These are phyloP conservation scores for Pseudogymnoascus sp. DNA, from an alignment of 2,329 filamentous ascomycete species.

Conservation along the genomic window DNA sequence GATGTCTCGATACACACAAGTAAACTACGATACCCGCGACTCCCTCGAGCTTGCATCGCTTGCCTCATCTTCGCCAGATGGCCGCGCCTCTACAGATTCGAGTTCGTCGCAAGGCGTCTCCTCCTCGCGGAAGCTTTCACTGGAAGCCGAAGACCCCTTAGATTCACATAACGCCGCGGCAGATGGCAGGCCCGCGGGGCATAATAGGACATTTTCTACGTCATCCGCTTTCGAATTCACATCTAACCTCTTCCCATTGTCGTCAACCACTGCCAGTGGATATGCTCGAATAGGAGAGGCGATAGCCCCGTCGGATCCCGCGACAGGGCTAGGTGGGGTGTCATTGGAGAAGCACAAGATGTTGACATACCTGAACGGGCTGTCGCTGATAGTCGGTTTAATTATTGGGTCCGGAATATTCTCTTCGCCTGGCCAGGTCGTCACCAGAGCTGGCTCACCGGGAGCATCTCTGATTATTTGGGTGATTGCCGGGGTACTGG, in stretches of 20 bases:
- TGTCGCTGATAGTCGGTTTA: slow-evolving; percentile 83
- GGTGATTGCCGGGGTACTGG: slow-evolving; percentile 81
- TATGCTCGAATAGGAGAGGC: slow-evolving; percentile 84
- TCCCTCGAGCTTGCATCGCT: slow-evolving; percentile 94
- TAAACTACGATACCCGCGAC: slow-evolving; percentile 52
- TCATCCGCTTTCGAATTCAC: slow-evolving; percentile 94
- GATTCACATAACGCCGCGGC: slow-evolving; percentile 50
- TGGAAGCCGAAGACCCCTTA: slow-evolving; percentile 78
- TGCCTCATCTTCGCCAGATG: slow-evolving; percentile 68
- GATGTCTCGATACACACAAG: slow-evolving; percentile 10
- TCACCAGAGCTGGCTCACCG: slow-evolving; percentile 81
- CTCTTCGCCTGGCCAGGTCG: slow-evolving; percentile 87
- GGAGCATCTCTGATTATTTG: slow-evolving; percentile 88
- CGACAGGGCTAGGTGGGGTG: slow-evolving; percentile 56
- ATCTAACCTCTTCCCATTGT: slow-evolving; percentile 85
- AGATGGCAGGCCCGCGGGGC: slow-evolving; percentile 30
- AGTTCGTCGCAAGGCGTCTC: slow-evolving; percentile 76
- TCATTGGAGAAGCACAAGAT: slow-evolving; percentile 93
- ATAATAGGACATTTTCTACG: slow-evolving; percentile 72
- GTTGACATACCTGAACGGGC: slow-evolving; percentile 85
- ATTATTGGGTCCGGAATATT: slow-evolving; percentile 98
- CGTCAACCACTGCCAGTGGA: slow-evolving; percentile 64
- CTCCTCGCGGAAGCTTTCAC: slow-evolving; percentile 84
- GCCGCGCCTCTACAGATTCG: slow-evolving; percentile 53
- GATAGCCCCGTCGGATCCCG: slow-evolving; percentile 48